These are phyloP conservation scores for Lactarius sanguifluus DNA, from an alignment of 768 basidiomycete genomes.

Conservation along the genomic window DNA sequence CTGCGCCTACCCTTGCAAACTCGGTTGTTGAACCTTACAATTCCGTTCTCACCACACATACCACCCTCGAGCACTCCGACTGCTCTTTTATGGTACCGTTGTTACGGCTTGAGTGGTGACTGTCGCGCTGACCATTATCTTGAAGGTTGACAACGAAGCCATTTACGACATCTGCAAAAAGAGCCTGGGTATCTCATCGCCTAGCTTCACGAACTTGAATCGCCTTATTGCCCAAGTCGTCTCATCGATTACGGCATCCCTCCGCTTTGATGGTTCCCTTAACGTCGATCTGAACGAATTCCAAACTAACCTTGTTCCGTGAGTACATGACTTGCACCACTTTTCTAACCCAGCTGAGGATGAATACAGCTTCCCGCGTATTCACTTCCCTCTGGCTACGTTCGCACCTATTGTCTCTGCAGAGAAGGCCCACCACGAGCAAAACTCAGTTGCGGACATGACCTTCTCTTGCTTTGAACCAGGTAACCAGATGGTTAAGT, in stretches of 20 bases:
- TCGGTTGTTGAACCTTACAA: constrained; percentile 99
- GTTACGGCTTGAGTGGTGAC: background rate
- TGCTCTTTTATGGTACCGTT: constrained; percentile 93
- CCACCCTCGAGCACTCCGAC: constrained; percentile 99
- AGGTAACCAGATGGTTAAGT: constrained; percentile 79
- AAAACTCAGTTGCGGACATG: constrained; percentile 70
- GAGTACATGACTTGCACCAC: constrained; percentile 29
- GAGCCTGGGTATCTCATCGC: constrained; percentile 56
- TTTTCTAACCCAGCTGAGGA: background rate
- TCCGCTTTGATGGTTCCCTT: constrained; percentile 65
- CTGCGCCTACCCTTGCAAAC: constrained; percentile 89
- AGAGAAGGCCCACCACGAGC: constrained; percentile 65
- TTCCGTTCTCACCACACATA: constrained; percentile 96
- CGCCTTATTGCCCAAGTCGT: constrained; percentile 66
- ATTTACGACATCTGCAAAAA: constrained; percentile 65
- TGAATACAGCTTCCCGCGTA: constrained; percentile 51
- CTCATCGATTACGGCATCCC: constrained; percentile 45
- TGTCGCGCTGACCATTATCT: background rate
- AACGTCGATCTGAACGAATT: constrained; percentile 73
- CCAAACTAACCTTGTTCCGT: constrained; percentile 69
- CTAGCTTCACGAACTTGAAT: constrained; percentile 65
- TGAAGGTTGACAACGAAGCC: constrained; percentile 59
- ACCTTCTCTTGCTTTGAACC: constrained; percentile 76
- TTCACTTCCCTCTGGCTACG: constrained; percentile 68
- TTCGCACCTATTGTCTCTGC: constrained; percentile 65